phyloP scores from a whole-genome alignment of 176 grass and related monocot species.

The Ensete ventricosum region DNA sequence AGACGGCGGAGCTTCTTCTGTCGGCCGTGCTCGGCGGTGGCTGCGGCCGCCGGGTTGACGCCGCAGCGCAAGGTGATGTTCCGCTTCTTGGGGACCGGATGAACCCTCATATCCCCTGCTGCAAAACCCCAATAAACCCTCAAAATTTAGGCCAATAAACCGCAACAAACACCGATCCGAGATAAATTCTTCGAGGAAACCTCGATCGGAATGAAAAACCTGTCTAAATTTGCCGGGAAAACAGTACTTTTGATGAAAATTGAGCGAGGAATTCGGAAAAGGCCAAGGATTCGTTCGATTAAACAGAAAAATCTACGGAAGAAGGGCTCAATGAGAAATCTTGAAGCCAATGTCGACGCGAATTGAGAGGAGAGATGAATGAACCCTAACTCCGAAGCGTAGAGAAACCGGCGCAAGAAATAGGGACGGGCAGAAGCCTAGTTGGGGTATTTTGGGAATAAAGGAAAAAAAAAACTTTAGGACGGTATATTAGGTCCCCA shows the following conservation, averaged over 20 bases:
- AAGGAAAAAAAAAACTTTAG: background rate
- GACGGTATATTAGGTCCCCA: background rate
- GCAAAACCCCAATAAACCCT: slow-evolving; percentile 3
- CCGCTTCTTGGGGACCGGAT: slow-evolving; percentile 18
- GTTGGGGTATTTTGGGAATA: background rate
- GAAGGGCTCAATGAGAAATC: background rate
- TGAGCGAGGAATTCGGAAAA: background rate
- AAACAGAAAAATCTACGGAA: background rate
- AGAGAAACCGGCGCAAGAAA: background rate
- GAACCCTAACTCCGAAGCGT: background rate
- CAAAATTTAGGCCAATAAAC: background rate
- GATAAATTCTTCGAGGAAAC: background rate
- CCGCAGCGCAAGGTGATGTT: slow-evolving; percentile 9
- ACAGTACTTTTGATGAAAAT: background rate
- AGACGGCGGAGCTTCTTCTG: slow-evolving; percentile 67
- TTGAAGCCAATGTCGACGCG: background rate
- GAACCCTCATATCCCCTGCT: slow-evolving; percentile 30
- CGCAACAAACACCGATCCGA: background rate
- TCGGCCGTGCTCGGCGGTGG: slow-evolving; percentile 1
- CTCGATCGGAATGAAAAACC: background rate
- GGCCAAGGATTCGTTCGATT: background rate
- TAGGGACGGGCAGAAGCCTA: background rate
- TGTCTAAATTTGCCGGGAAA: background rate
- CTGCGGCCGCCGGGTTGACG: background rate
- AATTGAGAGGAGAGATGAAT: background rate